A percentile compares a stretch with the other conserved stretches of the same genome.
Conservation (phyloP, 345 rosid genomes). For the Triadica sebifera region DNA sequence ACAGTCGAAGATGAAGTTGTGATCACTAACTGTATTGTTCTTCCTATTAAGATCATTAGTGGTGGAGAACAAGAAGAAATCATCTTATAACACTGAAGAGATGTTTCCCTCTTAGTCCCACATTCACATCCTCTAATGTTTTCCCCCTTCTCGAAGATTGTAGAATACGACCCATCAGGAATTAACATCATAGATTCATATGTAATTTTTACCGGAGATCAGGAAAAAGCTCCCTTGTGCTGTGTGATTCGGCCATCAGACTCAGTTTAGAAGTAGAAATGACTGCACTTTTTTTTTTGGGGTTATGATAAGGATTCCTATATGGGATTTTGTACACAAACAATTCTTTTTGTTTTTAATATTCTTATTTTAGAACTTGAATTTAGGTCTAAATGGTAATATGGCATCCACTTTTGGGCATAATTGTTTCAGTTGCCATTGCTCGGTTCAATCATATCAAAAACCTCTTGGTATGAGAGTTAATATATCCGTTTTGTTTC, state of each 20-base stretch:
- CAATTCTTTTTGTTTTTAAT: too few species aligned
- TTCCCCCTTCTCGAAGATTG: neutral
- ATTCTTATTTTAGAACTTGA: too few species aligned
- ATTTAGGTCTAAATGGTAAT: too few species aligned
- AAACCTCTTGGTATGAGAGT: too few species aligned
- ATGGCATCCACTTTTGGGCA: too few species aligned
- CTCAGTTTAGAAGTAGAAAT: too few species aligned
- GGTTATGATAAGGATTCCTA: fast-evolving
- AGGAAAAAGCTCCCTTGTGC: neutral
- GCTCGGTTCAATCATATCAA: too few species aligned
- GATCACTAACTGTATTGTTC: constrained; percentile 73
- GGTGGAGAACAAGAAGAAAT: constrained; percentile 70
- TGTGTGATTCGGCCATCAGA: neutral
- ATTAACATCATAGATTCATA: neutral
- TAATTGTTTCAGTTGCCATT: too few species aligned
- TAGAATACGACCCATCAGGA: neutral
- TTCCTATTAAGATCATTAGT: constrained; percentile 62
- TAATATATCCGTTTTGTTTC: too few species aligned
- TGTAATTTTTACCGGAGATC: neutral
- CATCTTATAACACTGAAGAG: constrained; percentile 41
- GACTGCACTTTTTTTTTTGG: too few species aligned
- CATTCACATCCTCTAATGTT: neutral
- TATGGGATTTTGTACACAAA: too few species aligned
- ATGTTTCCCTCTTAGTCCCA: neutral
- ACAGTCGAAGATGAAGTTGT: constrained; percentile 76